Base-by-base conservation (phyloP, 345 rosid genomes). In the Eucalyptus brandiana region DNA sequence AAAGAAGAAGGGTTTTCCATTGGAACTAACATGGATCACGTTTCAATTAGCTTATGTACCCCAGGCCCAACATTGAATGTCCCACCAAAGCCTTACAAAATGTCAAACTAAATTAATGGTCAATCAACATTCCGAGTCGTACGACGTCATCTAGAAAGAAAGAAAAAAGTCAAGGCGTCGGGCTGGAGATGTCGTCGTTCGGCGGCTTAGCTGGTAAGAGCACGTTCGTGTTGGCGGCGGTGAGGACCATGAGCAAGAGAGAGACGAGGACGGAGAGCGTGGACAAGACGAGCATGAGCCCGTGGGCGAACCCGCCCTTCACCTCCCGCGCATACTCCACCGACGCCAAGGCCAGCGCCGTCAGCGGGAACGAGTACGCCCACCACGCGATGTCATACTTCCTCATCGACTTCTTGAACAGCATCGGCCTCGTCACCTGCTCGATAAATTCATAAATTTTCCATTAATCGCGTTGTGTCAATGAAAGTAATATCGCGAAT, bases 291-390 rank as follows among this genome's bases (percentile, higher is more conserved):
- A 92, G 87, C 93, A 89, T 91, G 44, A 93, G 87, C 23, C 16
- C 56, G 44, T 91, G 91, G 7, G 94, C 91, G 8, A 47, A 49
- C 16, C 89, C 69, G 12, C 92, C 90, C 62, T 90, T 91, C 90
- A 93, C 93, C 85, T 90, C 91, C 49, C 87, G 67, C 8, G 93
- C 91, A 4, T 92, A 93, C 60, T 91, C 89, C 3, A 89, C 88
- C 2, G 94, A 93, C 4, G 93, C 93, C 21, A 89, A 19, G 9
- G 94, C 93, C 26, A 93, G 87, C 19, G 87, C 81, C 9, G 94
- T 91, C n/a, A 93, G 47, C 11, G 94, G 93, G 50, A 91, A 93
- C 26, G 93, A 92, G 65, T 93, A 93, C 2, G 93, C 94, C 94
- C 94, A 92, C 94, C 94, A 93, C 9, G 91, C 91, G 18, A 93